phyloP scores from a whole-genome alignment of 805 yeast genomes.

The Pichia manshurica region DNA sequence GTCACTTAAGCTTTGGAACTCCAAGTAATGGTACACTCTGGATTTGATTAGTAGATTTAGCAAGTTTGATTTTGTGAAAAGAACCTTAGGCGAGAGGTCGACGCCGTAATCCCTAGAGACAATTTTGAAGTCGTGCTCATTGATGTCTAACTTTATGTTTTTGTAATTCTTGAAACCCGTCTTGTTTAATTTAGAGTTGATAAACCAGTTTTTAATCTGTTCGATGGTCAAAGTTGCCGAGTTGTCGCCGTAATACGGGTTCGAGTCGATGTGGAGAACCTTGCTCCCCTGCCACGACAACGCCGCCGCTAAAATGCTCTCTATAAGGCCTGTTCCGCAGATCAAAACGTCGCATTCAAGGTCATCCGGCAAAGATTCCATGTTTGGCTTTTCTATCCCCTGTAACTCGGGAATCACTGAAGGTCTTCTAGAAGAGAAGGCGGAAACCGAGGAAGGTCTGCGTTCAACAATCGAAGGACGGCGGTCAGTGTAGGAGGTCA shows the following conservation, averaged over 20 bases:
- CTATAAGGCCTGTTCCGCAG: slow-evolving; percentile 88
- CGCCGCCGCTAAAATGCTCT: slow-evolving; percentile 86
- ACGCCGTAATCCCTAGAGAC: slow-evolving; percentile 74
- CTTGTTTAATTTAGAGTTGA: slow-evolving; percentile 48
- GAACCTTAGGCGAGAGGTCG: slow-evolving; percentile 78
- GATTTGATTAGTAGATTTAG: slow-evolving; percentile 72
- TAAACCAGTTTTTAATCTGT: slow-evolving; percentile 80
- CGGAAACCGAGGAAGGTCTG: slow-evolving; percentile 28
- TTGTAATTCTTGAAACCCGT: slow-evolving; percentile 31
- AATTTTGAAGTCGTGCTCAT: slow-evolving; percentile 47
- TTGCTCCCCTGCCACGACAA: slow-evolving; percentile 97
- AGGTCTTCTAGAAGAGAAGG: slow-evolving; percentile 27
- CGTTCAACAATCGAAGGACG: slow-evolving; percentile 47
- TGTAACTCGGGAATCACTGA: slow-evolving; percentile 62
- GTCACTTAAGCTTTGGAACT: slow-evolving; percentile 80
- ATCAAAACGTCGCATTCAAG: slow-evolving; percentile 72
- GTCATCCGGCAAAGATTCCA: slow-evolving; percentile 57
- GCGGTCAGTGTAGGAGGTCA: slow-evolving; percentile 56
- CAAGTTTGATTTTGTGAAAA: slow-evolving; percentile 88
- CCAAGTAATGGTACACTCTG: slow-evolving; percentile 85
- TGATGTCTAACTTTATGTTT: slow-evolving; percentile 77
- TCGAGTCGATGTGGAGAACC: slow-evolving; percentile 83
- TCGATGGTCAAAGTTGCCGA: slow-evolving; percentile 82
- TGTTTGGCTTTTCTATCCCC: slow-evolving; percentile 68
- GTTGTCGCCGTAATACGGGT: slow-evolving; percentile 83